phyloP scores from a whole-genome alignment of 2,329 filamentous ascomycete species.

The Dactylellina haptotyla region DNA sequence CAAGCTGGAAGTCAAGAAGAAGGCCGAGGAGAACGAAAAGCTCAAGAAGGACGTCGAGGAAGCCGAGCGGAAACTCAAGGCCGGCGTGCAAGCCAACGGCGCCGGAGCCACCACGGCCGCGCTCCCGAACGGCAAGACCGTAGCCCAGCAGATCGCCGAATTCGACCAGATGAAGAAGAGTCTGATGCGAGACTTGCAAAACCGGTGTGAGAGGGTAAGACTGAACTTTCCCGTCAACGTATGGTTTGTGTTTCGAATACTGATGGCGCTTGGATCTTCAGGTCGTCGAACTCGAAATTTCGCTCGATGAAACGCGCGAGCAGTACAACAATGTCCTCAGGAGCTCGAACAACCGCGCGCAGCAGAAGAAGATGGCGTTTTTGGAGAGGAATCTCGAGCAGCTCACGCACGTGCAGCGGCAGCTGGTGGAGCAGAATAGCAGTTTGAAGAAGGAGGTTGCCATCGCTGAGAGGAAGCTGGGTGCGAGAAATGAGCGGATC shows the following conservation, averaged over 20 bases:
- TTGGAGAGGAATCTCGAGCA: slow-evolving; percentile 97
- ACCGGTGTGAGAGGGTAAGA: slow-evolving; percentile 85
- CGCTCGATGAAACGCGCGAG: slow-evolving; percentile 93
- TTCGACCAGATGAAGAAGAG: slow-evolving; percentile 99
- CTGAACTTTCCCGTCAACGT: not conserved
- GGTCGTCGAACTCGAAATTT: slow-evolving; percentile 95
- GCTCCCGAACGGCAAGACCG: slow-evolving; percentile 82
- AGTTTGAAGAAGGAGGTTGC: slow-evolving; percentile 98
- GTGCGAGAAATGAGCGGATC: slow-evolving; percentile 95
- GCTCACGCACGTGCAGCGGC: slow-evolving; percentile 93
- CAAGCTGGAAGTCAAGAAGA: slow-evolving; percentile 77
- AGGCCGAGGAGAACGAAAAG: slow-evolving; percentile 81
- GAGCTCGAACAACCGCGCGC: slow-evolving; percentile 95
- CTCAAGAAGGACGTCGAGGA: slow-evolving; percentile 84
- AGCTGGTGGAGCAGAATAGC: slow-evolving; percentile 97
- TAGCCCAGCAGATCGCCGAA: slow-evolving; percentile 97
- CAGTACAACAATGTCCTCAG: slow-evolving; percentile 99
- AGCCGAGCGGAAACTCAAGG: slow-evolving; percentile 77
- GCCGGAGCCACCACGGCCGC: slow-evolving; percentile 64
- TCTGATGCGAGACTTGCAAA: slow-evolving; percentile 97
- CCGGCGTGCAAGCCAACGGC: slow-evolving; percentile 71
- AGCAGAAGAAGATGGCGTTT: slow-evolving; percentile 99
- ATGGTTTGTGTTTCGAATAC: slow-evolving; percentile 6
- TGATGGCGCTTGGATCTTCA: slow-evolving; percentile 34
- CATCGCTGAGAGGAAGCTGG: slow-evolving; percentile 96